Evolutionary conservation across 1,139 yeast species (phyloP).

Genomic region (Saccharomyces hybrid): DNA sequence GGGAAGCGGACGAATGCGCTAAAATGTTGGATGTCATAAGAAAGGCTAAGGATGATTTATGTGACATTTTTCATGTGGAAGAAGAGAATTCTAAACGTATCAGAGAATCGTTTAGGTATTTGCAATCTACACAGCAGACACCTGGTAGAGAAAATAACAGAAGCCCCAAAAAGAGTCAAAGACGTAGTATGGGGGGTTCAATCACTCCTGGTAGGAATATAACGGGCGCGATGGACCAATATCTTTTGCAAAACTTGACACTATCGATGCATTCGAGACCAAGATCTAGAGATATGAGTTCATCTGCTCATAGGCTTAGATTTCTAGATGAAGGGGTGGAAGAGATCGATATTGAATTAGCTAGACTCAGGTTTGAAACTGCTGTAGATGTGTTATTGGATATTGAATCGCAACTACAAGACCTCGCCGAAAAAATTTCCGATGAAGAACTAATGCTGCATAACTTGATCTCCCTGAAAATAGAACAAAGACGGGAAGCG

Average conservation of each 20-base stretch:
- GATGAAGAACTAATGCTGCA: slow-evolving; percentile 37
- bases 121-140: slow-evolving; percentile 30
- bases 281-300: slow-evolving; percentile 15
- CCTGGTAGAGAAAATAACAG: slow-evolving; percentile 23
- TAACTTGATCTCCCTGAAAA: slow-evolving; percentile 38
- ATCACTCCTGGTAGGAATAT: neutral
- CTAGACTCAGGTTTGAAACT: slow-evolving; percentile 22
- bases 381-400: slow-evolving; percentile 21
- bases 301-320: slow-evolving; percentile 17
- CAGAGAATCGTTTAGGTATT: slow-evolving; percentile 40
- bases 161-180: slow-evolving; percentile 25
- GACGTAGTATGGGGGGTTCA: slow-evolving; percentile 19
- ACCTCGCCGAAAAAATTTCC: slow-evolving; percentile 13
- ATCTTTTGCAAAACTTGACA: slow-evolving; percentile 22
- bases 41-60: slow-evolving; percentile 57
- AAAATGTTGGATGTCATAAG: slow-evolving; percentile 52
- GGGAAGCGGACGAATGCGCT: slow-evolving; percentile 51
- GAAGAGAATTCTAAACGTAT: slow-evolving; percentile 40
- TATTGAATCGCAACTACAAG: slow-evolving; percentile 16
- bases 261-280: slow-evolving; percentile 27
- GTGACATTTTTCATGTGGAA: slow-evolving; percentile 38
- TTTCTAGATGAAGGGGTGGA: slow-evolving; percentile 26
- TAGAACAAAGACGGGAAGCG: slow-evolving; percentile 33
- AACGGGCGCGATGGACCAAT: slow-evolving; percentile 17
- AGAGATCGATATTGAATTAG: slow-evolving; percentile 26